Conservation (phyloP, 2,329 filamentous ascomycete genomes). For the Aspergillus melleus region DNA sequence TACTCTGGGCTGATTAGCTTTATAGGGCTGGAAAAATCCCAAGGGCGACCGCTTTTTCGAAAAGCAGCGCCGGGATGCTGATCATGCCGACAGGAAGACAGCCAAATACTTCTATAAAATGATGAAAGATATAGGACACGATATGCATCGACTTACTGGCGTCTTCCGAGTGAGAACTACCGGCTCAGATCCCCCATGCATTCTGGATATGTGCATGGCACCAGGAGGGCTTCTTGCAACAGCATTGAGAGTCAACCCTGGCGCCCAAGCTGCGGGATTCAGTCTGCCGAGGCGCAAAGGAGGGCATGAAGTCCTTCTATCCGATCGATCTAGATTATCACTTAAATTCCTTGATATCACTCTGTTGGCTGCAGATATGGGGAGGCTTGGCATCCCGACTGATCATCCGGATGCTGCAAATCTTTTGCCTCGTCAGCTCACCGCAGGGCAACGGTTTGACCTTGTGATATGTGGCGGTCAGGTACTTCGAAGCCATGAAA, state of each 20-base stretch:
- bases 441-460: constrained; percentile 35
- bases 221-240: constrained; percentile 53
- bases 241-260: constrained; percentile 39
- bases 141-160: constrained; percentile 7
- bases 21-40: background rate
- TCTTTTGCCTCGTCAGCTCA: constrained; percentile 28
- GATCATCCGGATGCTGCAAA: constrained; percentile 22
- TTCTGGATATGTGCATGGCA: constrained; percentile 59
- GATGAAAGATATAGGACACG: constrained; percentile 9
- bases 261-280: constrained; percentile 25
- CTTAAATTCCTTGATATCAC: constrained; percentile 49
- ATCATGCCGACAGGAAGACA: constrained; percentile 5
- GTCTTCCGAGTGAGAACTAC: constrained; percentile 12
- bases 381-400: constrained; percentile 22
- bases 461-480: constrained; percentile 53
- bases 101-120: constrained; percentile 8
- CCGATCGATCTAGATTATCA: constrained; percentile 2
- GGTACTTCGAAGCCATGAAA: constrained; percentile 44
- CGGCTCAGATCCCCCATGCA: constrained; percentile 1
- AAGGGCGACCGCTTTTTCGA: constrained; percentile 9
- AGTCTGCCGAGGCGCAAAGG: constrained; percentile 5
- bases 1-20: too few relatives aligned
- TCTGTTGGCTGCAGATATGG: constrained; percentile 52
- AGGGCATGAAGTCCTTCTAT: constrained; percentile 4
- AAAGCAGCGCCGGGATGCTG: constrained; percentile 11